Evolutionary conservation across 495 filamentous ascomycete genomes (phyloP).

Genomic region (Xylaria bambusicola): DNA sequence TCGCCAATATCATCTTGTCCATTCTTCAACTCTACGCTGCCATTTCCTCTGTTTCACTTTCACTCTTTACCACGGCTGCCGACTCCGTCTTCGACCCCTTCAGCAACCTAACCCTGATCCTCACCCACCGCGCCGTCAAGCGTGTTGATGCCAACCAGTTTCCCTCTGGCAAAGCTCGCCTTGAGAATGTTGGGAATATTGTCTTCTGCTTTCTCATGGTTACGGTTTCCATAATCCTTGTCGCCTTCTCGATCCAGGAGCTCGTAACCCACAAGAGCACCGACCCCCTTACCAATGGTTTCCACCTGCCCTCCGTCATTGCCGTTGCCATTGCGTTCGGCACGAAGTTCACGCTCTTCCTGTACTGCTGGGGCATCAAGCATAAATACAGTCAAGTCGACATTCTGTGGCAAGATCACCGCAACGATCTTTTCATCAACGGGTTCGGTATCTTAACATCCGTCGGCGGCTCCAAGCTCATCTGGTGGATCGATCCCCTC

Average conservation of each 20-base stretch:
- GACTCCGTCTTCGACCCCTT: constrained; percentile 95
- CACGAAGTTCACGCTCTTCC: constrained; percentile 81
- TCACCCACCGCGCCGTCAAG: constrained; percentile 85
- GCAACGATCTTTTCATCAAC: constrained; percentile 87
- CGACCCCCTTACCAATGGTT: constrained; percentile 52
- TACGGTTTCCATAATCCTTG: constrained; percentile 84
- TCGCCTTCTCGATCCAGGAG: constrained; percentile 79
- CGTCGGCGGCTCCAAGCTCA: constrained; percentile 80
- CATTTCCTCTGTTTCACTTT: constrained; percentile 80
- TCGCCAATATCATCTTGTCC: constrained; percentile 78
- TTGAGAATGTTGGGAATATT: constrained; percentile 96
- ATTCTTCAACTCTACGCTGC: constrained; percentile 87
- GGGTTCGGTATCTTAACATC: constrained; percentile 89
- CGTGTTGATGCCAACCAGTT: constrained; percentile 87
- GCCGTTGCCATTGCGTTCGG: constrained; percentile 82
- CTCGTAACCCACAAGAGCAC: constrained; percentile 50
- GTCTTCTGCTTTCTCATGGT: constrained; percentile 97
- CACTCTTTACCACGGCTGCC: constrained; percentile 97
- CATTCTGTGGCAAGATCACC: constrained; percentile 91
- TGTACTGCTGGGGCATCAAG: constrained; percentile 90
- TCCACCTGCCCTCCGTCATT: constrained; percentile 84
- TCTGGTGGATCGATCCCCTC: constrained; percentile 94
- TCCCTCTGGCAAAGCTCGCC: constrained; percentile 89
- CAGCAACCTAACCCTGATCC: constrained; percentile 84
- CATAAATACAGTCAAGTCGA: constrained; percentile 85